Base-by-base conservation (phyloP, 257 asterid genomes). In the Fraxinus americana region DNA sequence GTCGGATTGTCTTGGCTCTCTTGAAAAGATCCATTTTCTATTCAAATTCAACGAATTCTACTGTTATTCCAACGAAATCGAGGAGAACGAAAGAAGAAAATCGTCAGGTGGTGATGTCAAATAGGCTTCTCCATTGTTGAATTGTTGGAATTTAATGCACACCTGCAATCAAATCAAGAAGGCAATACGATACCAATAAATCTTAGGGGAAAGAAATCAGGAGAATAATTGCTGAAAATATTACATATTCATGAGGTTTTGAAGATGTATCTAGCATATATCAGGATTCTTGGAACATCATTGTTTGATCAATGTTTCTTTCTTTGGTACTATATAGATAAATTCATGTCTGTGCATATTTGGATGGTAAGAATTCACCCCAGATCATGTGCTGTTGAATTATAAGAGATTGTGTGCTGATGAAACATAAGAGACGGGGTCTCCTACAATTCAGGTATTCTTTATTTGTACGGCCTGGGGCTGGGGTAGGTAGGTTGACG, bases 1-100 rank as follows among this genome's bases (percentile, higher is more conserved):
- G 87, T 7, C 91, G 85, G 48, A 91, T 77, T 14, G 88, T 71
- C 41, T 78, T 80, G 0, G 95, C 97, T 61, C 72, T 82, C 17
- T 73, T 50, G 82, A 93, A 91, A 50, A 93, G 82, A 67, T 91
- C 98, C 98, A 93, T 93, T 29, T 45, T 35, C 30, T 70, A 0
- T 52, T 9, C 27, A 25, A 30, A 50, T 81, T 17, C 77, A n/a
- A 10, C 13, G 68, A 48, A 29, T 67, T 27, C 11, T 65, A 19
- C 32, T 63, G n/a, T 25, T 25, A 27, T 27, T 29, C 41, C 57
- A 13, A 16, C 1, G 57, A 48, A 45, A 48, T 48, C 5, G 7
- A 41, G 21, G 38, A 29, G 14, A 32, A 71, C 29, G 36, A 7
- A 48, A 12, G 23, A 66, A 27, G 9, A 57, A 74, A 43, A 29